A percentile compares a stretch with the other conserved stretches of the same genome.
phyloP scores from a whole-genome alignment of 163 green algal genomes.

The Trebouxiophyceae sp. region DNA sequence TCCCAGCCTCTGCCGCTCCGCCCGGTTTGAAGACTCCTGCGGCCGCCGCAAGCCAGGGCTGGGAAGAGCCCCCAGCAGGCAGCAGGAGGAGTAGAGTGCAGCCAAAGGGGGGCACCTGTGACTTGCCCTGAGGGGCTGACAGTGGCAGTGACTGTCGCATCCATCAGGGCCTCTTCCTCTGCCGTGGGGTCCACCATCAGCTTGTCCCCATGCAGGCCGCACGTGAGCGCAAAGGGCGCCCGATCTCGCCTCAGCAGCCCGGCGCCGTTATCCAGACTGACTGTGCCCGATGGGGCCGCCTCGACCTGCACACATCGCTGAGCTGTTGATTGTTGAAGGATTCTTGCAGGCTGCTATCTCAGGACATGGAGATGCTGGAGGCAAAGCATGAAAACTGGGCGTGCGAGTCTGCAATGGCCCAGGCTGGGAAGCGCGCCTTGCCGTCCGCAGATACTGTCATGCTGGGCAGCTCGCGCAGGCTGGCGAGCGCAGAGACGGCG shows the following conservation, averaged over 20 bases:
- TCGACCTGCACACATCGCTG: not conserved
- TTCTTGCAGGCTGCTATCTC: too few species aligned
- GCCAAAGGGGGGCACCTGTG: too few species aligned
- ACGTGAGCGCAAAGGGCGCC: conserved; percentile 39
- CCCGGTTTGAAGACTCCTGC: too few species aligned
- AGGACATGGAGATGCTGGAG: too few species aligned
- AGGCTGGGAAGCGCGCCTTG: not conserved
- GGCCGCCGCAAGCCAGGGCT: too few species aligned
- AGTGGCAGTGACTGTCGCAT: too few species aligned
- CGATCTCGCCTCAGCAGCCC: conserved; percentile 10
- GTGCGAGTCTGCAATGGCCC: not conserved
- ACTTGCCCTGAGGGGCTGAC: too few species aligned
- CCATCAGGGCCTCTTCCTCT: conserved; percentile 48
- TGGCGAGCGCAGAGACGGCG: conserved; percentile 41
- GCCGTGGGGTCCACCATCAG: conserved; percentile 52
- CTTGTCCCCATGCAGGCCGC: conserved; percentile 26
- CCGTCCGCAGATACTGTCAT: conserved; percentile 4
- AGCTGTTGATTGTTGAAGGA: not conserved
- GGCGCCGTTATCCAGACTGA: not conserved
- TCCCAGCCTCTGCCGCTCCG: too few species aligned
- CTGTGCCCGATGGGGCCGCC: not conserved
- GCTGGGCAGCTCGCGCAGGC: conserved; percentile 26
- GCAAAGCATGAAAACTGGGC: not conserved
- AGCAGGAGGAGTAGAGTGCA: too few species aligned
- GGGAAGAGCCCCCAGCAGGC: too few species aligned